These are phyloP conservation scores for Geotrichum candidum DNA, from an alignment of 1,139 yeast species.

Conservation along the genomic window DNA sequence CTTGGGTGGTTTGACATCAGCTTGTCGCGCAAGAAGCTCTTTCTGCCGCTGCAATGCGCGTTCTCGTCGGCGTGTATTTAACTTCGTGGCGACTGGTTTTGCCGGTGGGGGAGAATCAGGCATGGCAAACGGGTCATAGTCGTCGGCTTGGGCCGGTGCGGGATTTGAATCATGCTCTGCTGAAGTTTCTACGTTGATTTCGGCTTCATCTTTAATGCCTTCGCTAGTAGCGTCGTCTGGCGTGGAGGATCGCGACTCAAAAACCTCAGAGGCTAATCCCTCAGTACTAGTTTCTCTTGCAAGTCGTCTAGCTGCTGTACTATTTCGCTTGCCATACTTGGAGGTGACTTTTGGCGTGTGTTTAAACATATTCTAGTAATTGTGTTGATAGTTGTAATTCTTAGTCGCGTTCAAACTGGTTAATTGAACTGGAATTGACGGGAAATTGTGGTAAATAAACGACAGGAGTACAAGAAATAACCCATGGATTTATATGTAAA, in stretches of 20 bases:
- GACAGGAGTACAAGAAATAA: background rate
- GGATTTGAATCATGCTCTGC: background rate
- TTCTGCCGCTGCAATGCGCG: slow-evolving; percentile 6
- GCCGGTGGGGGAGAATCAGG: slow-evolving; percentile 12
- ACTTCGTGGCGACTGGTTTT: background rate
- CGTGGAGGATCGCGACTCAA: background rate
- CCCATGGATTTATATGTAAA: background rate
- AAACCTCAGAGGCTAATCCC: background rate
- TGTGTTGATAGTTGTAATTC: background rate
- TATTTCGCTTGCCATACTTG: slow-evolving; percentile 13
- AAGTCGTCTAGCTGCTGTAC: slow-evolving; percentile 1
- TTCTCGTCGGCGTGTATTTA: slow-evolving; percentile 7
- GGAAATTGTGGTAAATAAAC: no score
- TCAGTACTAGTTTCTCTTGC: slow-evolving; percentile 6
- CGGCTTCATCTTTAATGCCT: background rate
- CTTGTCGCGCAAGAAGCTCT: slow-evolving; percentile 6
- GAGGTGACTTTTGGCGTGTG: slow-evolving; percentile 2
- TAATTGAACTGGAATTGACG: background rate
- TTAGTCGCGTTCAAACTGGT: background rate
- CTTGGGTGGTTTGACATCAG: background rate
- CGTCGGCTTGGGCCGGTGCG: background rate
- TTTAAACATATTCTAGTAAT: background rate
- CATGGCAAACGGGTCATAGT: slow-evolving; percentile 11
- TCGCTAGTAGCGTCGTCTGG: background rate
- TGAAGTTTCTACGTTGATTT: background rate